Percentiles rank a stretch among this genome's conserved stretches.
Conservation (phyloP, 805 yeast species). For the Candida saitoana region DNA sequence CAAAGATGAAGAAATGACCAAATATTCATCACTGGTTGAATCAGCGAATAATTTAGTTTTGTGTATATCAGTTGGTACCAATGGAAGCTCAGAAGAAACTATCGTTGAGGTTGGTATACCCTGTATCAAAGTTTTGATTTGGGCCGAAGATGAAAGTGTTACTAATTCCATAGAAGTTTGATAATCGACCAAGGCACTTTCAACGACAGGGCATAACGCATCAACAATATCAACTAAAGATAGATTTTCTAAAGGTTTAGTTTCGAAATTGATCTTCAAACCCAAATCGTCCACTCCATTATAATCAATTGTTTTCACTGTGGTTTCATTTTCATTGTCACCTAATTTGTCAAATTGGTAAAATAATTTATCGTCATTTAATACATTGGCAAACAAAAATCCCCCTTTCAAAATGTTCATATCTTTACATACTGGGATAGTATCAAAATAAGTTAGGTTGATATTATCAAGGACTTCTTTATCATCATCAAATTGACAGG, state of each 20-base stretch:
- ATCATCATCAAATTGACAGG: constrained; percentile 47
- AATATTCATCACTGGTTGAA: constrained; percentile 54
- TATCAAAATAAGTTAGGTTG: constrained; percentile 68
- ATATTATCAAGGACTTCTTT: constrained; percentile 40
- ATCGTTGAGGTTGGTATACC: constrained; percentile 60
- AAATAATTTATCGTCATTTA: constrained; percentile 58
- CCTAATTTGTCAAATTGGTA: constrained; percentile 80
- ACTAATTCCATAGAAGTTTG: constrained; percentile 20
- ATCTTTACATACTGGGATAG: constrained; percentile 56
- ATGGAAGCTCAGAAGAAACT: constrained; percentile 74
- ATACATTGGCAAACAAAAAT: constrained; percentile 63
- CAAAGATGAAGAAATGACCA: constrained; percentile 56
- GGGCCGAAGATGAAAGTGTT: constrained; percentile 38
- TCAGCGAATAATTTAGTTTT: constrained; percentile 48
- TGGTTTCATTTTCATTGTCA: constrained; percentile 40
- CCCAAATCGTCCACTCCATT: constrained; percentile 4
- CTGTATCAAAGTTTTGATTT: constrained; percentile 46
- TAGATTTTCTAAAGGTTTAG: constrained; percentile 49
- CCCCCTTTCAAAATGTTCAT: constrained; percentile 71
- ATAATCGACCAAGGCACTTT: constrained; percentile 18
- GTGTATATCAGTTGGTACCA: constrained; percentile 56
- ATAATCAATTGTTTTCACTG: constrained; percentile 11
- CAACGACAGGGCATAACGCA: constrained; percentile 50
- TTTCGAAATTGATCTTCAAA: constrained; percentile 4
- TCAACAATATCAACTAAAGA: constrained; percentile 51